These are phyloP conservation scores for Pseudozyma tsukubaensis DNA, from an alignment of 1,284 basidiomycete genomes.

Conservation along the genomic window DNA sequence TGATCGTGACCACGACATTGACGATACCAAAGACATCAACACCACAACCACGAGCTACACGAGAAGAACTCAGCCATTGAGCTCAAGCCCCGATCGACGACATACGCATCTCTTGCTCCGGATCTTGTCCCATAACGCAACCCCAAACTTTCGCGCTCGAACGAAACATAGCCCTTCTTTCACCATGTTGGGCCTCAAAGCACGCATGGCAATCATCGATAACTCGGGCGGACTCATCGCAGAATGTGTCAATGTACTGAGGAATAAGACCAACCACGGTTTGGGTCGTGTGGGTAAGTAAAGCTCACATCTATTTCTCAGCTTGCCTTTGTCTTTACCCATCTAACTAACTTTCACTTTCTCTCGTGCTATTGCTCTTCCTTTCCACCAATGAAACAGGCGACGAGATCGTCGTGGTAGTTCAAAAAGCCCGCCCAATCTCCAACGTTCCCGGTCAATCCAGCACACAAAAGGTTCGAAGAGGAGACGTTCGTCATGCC, in stretches of 20 bases:
- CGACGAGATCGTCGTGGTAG: conserved; percentile 96
- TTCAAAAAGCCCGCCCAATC: conserved; percentile 90
- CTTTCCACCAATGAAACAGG: conserved; percentile 71
- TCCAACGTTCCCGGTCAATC: conserved; percentile 68
- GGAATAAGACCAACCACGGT: conserved; percentile 85
- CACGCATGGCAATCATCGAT: conserved; percentile 81
- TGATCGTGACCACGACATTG: conserved; percentile 8
- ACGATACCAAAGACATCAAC: conserved; percentile 2
- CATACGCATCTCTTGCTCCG: too few relatives aligned
- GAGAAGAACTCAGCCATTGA: not conserved
- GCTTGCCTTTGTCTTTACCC: not conserved
- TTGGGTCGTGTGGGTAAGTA: conserved; percentile 75
- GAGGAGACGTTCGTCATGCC: conserved; percentile 92
- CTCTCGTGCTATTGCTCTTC: conserved; percentile 70
- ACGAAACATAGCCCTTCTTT: not conserved
- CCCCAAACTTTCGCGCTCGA: not conserved
- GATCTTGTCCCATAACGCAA: not conserved
- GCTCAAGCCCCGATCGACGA: not conserved
- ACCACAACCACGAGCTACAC: not conserved
- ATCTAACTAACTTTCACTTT: not conserved
- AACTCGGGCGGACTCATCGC: conserved; percentile 96
- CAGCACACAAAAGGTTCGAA: conserved; percentile 76
- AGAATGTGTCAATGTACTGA: conserved; percentile 96
- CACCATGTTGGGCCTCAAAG: conserved; percentile 67
- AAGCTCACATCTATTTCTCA: not conserved